These are phyloP conservation scores for Grosmannia penicillata DNA, from an alignment of 2,329 filamentous ascomycete species.

Conservation along the genomic window DNA sequence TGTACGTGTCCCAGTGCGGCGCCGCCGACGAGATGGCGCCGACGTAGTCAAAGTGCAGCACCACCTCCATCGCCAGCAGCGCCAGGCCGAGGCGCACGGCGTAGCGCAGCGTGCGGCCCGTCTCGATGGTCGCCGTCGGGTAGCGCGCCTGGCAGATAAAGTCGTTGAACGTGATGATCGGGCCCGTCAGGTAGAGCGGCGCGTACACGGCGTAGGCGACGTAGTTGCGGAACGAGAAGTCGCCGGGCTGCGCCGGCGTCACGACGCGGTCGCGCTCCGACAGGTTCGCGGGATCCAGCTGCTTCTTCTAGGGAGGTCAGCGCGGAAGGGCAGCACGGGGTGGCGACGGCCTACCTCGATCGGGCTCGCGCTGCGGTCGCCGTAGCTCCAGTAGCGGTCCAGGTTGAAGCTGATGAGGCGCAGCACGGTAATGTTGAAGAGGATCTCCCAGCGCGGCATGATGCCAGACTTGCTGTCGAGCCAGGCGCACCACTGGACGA, in stretches of 20 bases:
- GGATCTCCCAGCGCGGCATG: conserved; percentile 86
- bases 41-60: conserved; percentile 85
- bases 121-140: conserved; percentile 54
- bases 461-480: conserved; percentile 71
- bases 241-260: conserved; percentile 53
- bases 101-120: conserved; percentile 61
- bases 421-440: conserved; percentile 91
- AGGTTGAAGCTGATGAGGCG: conserved; percentile 93
- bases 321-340: not conserved
- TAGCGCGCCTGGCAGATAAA: conserved; percentile 80
- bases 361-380: conserved; percentile 46
- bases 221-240: conserved; percentile 77
- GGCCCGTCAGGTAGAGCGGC: conserved; percentile 81
- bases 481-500: conserved; percentile 50
- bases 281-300: conserved; percentile 73
- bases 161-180: conserved; percentile 96
- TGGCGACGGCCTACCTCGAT: conserved; percentile 52
- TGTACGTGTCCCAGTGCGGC: conserved; percentile 71
- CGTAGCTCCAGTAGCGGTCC: conserved; percentile 87
- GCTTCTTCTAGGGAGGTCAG: conserved; percentile 67
- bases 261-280: conserved; percentile 78
- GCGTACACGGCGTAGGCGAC: conserved; percentile 82
- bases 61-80: conserved; percentile 77
- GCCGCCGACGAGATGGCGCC: conserved; percentile 76
- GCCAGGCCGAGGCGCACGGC: conserved; percentile 67